These are phyloP conservation scores for Scleroderma bovista DNA, from an alignment of 768 basidiomycete genomes.

Conservation along the genomic window DNA sequence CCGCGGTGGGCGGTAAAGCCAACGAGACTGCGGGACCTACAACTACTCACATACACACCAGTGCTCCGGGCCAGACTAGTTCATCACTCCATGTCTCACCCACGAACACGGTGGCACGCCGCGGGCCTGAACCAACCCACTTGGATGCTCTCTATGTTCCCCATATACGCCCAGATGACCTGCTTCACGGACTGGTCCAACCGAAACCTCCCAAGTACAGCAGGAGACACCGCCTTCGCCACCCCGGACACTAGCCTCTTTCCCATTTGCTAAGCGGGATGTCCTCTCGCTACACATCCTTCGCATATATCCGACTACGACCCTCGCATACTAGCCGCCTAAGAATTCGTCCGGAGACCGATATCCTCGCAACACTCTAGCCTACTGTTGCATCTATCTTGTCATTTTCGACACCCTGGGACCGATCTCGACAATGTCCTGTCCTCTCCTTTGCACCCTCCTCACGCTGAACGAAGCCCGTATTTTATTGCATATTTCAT, in stretches of 20 bases:
- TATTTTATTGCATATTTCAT: conserved; percentile 21
- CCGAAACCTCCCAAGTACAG: conserved; percentile 2
- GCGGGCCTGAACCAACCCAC: conserved; percentile 18
- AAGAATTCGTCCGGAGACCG: not conserved
- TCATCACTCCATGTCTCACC: conserved; percentile 46
- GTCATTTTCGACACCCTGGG: not conserved
- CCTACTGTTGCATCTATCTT: not conserved
- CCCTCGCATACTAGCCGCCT: not conserved
- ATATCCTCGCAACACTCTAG: too few species aligned
- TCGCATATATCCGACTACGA: not conserved
- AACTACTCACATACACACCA: conserved; percentile 9
- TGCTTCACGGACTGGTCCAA: conserved; percentile 2
- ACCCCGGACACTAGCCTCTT: conserved; percentile 7
- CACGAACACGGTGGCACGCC: conserved; percentile 52
- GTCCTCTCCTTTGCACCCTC: conserved; percentile 29
- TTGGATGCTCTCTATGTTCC: conserved; percentile 5
- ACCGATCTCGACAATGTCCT: conserved; percentile 8
- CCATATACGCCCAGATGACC: not conserved
- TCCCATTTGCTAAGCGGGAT: not conserved
- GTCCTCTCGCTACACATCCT: not conserved
- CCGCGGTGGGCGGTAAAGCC: conserved; percentile 59
- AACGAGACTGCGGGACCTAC: conserved; percentile 31
- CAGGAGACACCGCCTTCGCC: conserved; percentile 8
- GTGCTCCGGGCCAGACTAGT: conserved; percentile 12
- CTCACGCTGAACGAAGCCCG: conserved; percentile 14